Percentiles rank a stretch among this genome's conserved stretches.
phyloP scores from a whole-genome alignment of 2,329 filamentous ascomycete species.

The Chaetomium sp. region DNA sequence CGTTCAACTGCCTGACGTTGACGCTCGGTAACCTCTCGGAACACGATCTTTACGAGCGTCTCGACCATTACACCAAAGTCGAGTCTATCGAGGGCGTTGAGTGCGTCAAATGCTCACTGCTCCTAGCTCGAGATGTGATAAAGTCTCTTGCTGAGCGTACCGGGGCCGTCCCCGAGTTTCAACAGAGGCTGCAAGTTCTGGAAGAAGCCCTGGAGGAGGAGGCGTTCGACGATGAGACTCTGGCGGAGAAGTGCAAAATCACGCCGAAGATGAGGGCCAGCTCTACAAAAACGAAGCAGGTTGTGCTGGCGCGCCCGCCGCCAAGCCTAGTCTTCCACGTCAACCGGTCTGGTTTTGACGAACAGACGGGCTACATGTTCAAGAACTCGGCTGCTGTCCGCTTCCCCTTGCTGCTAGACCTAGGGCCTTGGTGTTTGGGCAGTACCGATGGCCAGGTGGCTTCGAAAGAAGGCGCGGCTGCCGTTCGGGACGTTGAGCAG shows the following conservation, averaged over 20 bases:
- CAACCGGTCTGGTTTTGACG: constrained; percentile 90
- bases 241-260: constrained; percentile 66
- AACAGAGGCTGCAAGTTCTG: constrained; percentile 64
- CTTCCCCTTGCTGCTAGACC: constrained; percentile 73
- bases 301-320: constrained; percentile 80
- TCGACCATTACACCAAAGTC: constrained; percentile 82
- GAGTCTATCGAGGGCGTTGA: constrained; percentile 88
- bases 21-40: constrained; percentile 67
- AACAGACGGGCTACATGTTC: constrained; percentile 72
- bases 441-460: constrained; percentile 45
- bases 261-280: constrained; percentile 67
- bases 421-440: constrained; percentile 84
- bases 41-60: constrained; percentile 74
- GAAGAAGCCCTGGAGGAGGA: constrained; percentile 74
- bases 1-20: constrained; percentile 91
- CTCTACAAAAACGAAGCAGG: constrained; percentile 86
- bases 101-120: constrained; percentile 85
- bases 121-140: constrained; percentile 56
- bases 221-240: constrained; percentile 72
- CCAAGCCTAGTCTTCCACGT: constrained; percentile 82
- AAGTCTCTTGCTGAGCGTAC: constrained; percentile 49
- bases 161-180: constrained; percentile 51
- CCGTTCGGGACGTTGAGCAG: constrained; percentile 53
- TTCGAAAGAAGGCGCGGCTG: constrained; percentile 32
- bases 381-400: constrained; percentile 82